Base-by-base conservation (phyloP, 2,329 filamentous ascomycete genomes). In the Ophiostoma perfectum region DNA sequence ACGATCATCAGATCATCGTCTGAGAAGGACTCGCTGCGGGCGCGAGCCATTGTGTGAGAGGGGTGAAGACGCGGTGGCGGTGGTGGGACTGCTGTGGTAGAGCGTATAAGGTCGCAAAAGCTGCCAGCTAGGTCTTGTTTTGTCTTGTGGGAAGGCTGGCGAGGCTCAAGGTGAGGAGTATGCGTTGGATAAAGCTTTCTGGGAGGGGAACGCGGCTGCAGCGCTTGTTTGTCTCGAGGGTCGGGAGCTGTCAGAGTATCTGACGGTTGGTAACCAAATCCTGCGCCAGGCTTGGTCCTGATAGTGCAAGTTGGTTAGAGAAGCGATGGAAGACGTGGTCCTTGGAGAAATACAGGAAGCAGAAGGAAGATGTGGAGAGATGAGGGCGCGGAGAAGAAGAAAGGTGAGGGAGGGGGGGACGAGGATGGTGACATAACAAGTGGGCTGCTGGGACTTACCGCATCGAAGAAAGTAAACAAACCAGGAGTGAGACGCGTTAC, bases 1-100 rank as follows among this genome's bases (percentile, higher is more conserved):
- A 79, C 74, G n/a, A 76, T 66, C 16, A 77, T 70, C 60, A 79
- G 74, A 67, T 78, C 77, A 66, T 78, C 76, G 72, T 79, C 77
- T 63, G 76, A 76, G 64, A 78, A 78, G 66, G 77, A 79, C 41
- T 71, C 70, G 49, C 71, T 75, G 42, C 75, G 73, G 3, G 74
- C 75, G 63, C 73, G 75, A 62, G 62, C 12, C 65, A 41, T 63
- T 8, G 60, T 44, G 14, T 42, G 60, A 11, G 27, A 55, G 27
- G 64, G 52, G 38, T 27, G 27, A 27, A 27, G 27, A 27, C 27
- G 27, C 27, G 63, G 63, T 14, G 66, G 11, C 6, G 67, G 60
- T 5, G 71, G 69, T 49, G 71, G 73, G 41, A 45, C 70, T 65
- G 72, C 70, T 7, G 73, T 73, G 2, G 74, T 74, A 2, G 73